Percentiles rank a stretch among this genome's conserved stretches.
phyloP scores from a whole-genome alignment of 441 rosid genomes.

The Gossypium davidsonii region DNA sequence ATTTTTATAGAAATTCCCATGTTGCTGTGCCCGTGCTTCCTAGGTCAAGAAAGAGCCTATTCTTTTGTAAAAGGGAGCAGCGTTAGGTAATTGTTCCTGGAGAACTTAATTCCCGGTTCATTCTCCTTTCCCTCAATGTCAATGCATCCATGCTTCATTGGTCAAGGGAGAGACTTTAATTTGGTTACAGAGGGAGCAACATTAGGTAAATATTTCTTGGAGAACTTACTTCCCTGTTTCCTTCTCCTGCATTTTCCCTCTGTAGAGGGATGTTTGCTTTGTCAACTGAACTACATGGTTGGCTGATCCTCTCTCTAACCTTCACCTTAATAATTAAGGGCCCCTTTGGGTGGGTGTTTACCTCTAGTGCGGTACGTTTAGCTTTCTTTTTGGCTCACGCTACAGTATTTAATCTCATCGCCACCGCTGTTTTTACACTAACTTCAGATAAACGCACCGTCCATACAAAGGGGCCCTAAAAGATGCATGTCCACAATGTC shows the following conservation, averaged over 20 bases:
- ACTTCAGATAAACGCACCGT: no score
- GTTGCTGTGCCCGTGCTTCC: background rate
- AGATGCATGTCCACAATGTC: background rate
- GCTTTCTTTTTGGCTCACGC: no score
- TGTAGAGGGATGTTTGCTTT: background rate
- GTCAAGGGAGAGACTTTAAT: background rate
- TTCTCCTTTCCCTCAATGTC: background rate
- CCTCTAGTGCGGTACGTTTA: no score
- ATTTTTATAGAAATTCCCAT: background rate
- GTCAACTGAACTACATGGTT: background rate
- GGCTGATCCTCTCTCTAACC: background rate
- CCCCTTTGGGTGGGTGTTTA: no score
- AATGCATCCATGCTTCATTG: background rate
- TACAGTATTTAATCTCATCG: no score
- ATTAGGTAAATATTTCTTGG: background rate
- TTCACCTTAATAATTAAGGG: background rate
- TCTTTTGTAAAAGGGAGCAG: background rate
- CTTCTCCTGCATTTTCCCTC: background rate
- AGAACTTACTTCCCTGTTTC: slow-evolving; percentile 1
- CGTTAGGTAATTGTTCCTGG: background rate
- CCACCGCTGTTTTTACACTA: no score
- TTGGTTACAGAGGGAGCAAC: background rate
- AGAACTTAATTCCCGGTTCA: background rate
- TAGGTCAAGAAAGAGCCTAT: background rate
- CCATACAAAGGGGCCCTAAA: background rate